phyloP scores from a whole-genome alignment of 768 basidiomycete genomes.

The Pleurotus cornucopiae region DNA sequence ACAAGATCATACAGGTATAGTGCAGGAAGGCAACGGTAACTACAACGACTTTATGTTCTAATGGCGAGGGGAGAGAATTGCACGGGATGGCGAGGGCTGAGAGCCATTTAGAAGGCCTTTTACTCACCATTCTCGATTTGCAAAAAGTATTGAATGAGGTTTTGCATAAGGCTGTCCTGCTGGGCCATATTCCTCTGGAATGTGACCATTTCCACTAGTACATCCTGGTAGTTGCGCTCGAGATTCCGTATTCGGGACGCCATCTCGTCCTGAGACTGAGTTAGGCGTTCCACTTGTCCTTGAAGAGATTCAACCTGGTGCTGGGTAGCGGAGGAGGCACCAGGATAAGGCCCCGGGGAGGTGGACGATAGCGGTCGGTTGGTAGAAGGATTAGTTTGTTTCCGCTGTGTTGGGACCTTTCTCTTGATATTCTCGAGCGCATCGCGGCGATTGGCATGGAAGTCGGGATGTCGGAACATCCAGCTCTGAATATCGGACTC shows the following conservation, averaged over 20 bases:
- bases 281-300: slow-evolving; percentile 43
- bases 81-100: neutral
- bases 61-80: too few relatives aligned
- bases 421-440: slow-evolving; percentile 58
- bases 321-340: slow-evolving; percentile 17
- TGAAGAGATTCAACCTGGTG: slow-evolving; percentile 31
- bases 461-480: slow-evolving; percentile 60
- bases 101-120: slow-evolving; percentile 8
- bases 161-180: slow-evolving; percentile 82
- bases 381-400: slow-evolving; percentile 32
- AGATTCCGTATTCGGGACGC: slow-evolving; percentile 50
- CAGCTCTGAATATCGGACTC: slow-evolving; percentile 34
- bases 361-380: slow-evolving; percentile 17
- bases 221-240: slow-evolving; percentile 62
- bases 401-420: slow-evolving; percentile 53
- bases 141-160: slow-evolving; percentile 76
- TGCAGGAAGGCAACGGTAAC: neutral
- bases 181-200: slow-evolving; percentile 75
- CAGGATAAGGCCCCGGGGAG: slow-evolving; percentile 20
- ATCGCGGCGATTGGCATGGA: slow-evolving; percentile 49
- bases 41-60: neutral
- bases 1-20: neutral
- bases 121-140: slow-evolving; percentile 54
- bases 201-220: slow-evolving; percentile 67
- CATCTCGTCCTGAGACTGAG: slow-evolving; percentile 47